phyloP scores from a whole-genome alignment of 2,329 filamentous ascomycete genomes.

The Lojkania enalia region DNA sequence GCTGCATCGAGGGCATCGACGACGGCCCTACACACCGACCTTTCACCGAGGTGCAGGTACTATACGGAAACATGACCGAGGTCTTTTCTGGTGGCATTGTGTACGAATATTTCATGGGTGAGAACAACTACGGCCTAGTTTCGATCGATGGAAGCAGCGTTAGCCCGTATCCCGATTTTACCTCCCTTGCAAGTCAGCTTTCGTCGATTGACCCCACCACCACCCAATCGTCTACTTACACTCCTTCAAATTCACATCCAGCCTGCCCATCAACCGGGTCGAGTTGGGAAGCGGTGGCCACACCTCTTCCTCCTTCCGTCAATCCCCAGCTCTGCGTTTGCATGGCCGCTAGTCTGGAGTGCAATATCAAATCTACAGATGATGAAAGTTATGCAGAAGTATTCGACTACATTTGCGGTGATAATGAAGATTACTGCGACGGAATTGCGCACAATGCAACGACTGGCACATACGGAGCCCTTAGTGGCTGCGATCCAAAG shows the following conservation, averaged over 20 bases:
- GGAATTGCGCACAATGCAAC: slow-evolving; percentile 70
- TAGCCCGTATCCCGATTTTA: slow-evolving; percentile 72
- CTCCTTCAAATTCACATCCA: slow-evolving; percentile 66
- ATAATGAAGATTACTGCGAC: slow-evolving; percentile 58
- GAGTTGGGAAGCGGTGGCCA: slow-evolving; percentile 69
- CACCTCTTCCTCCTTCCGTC: slow-evolving; percentile 78
- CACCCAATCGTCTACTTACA: slow-evolving; percentile 69
- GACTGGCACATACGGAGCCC: slow-evolving; percentile 72
- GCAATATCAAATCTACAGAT: slow-evolving; percentile 66
- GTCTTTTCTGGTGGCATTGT: slow-evolving; percentile 96
- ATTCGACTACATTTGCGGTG: slow-evolving; percentile 74
- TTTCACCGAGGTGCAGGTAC: slow-evolving; percentile 81
- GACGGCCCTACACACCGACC: slow-evolving; percentile 61
- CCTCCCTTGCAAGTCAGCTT: slow-evolving; percentile 70
- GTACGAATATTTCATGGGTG: slow-evolving; percentile 96
- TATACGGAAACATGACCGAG: slow-evolving; percentile 82
- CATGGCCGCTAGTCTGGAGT: slow-evolving; percentile 75
- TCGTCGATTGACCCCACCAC: slow-evolving; percentile 66
- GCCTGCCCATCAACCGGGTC: slow-evolving; percentile 69
- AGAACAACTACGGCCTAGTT: slow-evolving; percentile 85
- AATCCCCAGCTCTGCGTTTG: slow-evolving; percentile 80
- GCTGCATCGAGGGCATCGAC: slow-evolving; percentile 68
- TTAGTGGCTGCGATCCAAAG: slow-evolving; percentile 71
- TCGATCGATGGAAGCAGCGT: slow-evolving; percentile 63
- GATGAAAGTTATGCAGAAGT: slow-evolving; percentile 64